Evolutionary conservation across 2,329 filamentous ascomycete genomes (phyloP).

Genomic region (Bipolaris gigantea): DNA sequence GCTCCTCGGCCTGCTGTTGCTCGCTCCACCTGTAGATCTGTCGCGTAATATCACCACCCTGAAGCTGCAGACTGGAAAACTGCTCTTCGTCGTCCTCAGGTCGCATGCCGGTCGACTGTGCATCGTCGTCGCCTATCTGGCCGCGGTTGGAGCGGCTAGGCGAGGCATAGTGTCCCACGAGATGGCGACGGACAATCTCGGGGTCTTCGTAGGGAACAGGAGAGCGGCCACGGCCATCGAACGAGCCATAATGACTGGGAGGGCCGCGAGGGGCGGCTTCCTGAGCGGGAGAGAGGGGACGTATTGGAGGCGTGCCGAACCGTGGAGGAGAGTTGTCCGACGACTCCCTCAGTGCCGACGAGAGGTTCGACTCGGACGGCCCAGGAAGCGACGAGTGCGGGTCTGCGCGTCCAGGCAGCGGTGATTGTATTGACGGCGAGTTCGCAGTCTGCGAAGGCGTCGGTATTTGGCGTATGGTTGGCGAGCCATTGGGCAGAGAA

Average conservation of each 20-base stretch:
- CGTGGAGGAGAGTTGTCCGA: conserved; percentile 70
- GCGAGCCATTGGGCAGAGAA: conserved; percentile 47
- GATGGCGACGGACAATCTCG: conserved; percentile 89
- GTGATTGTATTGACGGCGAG: conserved; percentile 54
- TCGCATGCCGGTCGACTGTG: conserved; percentile 49
- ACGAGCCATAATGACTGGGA: conserved; percentile 81
- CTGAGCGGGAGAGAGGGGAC: conserved; percentile 59
- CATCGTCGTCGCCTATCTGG: conserved; percentile 29
- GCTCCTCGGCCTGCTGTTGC: conserved; percentile 71
- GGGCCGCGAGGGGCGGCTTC: conserved; percentile 55
- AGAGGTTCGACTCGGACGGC: conserved; percentile 83
- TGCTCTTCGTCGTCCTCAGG: conserved; percentile 60
- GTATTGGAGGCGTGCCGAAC: conserved; percentile 60
- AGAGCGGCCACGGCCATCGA: conserved; percentile 65
- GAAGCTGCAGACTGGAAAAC: conserved; percentile 89
- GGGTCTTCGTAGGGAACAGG: conserved; percentile 78
- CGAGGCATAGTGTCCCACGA: conserved; percentile 57
- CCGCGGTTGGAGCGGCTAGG: conserved; percentile 40
- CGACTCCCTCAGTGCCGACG: conserved; percentile 79
- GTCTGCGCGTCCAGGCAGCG: conserved; percentile 64
- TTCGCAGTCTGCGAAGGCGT: conserved; percentile 52
- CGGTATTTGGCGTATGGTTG: conserved; percentile 55
- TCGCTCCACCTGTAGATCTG: conserved; percentile 98
- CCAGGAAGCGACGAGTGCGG: conserved; percentile 65
- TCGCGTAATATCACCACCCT: conserved; percentile 91